Conservation (phyloP, 371 early-diverging fungal species). For the Rhizomucor miehei region DNA sequence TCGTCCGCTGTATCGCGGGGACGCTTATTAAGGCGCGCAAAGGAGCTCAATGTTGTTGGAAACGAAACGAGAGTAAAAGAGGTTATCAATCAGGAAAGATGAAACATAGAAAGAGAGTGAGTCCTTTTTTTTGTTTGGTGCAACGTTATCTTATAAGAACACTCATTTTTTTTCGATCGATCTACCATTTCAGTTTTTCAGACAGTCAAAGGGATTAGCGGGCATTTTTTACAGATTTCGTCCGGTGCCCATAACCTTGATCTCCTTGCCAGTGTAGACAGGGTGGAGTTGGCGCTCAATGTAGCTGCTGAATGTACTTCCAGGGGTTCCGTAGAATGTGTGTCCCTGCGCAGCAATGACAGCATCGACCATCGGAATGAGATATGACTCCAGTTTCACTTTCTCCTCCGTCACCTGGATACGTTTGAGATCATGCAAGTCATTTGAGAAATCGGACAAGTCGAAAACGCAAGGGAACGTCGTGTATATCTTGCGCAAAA, state of each 20-base stretch:
- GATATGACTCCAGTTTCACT: conserved; percentile 44
- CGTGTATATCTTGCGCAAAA: conserved; percentile 55
- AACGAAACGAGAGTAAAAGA: neutral
- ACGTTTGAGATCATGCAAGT: conserved; percentile 35
- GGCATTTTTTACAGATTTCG: too few species aligned
- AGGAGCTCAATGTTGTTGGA: conserved; percentile 12
- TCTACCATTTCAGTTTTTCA: too few species aligned
- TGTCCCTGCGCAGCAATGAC: conserved; percentile 60
- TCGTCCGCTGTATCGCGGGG: conserved; percentile 14
- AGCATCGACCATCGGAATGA: conserved; percentile 67
- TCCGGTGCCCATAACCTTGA: conserved; percentile 20
- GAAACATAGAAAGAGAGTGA: too few species aligned
- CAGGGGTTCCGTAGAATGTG: conserved; percentile 55
- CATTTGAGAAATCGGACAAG: conserved; percentile 50
- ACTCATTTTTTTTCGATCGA: too few species aligned
- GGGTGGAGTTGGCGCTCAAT: conserved; percentile 59
- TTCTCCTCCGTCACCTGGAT: conserved; percentile 48
- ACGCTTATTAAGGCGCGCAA: conserved; percentile 11
- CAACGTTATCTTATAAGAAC: too few species aligned
- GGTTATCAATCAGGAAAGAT: too few species aligned
- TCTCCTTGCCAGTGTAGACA: conserved; percentile 33
- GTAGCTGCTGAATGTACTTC: conserved; percentile 59
- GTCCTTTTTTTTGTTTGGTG: too few species aligned
- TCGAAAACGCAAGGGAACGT: conserved; percentile 61
- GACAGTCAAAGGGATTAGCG: too few species aligned